A percentile compares a stretch with the other conserved stretches of the same genome.
Evolutionary conservation across 148 eudicot genomes (phyloP).

Genomic region (Salicornia ramosissima): DNA sequence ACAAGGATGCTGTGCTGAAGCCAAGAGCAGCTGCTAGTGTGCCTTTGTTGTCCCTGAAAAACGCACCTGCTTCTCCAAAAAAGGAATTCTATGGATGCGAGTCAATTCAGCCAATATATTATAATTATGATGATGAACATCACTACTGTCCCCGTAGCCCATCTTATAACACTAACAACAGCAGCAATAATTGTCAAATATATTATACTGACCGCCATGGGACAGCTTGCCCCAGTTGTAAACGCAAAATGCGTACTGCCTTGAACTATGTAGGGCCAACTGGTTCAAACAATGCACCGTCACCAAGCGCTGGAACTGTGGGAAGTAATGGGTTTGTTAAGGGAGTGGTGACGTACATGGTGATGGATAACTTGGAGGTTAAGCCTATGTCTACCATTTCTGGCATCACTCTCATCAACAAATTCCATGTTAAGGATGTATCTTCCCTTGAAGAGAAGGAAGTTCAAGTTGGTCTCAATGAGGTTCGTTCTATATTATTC

Average conservation of each 20-base stretch:
- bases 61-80: not conserved
- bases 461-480: conserved; percentile 18
- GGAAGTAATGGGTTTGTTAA: conserved; percentile 1
- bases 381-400: conserved; percentile 6
- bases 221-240: not conserved
- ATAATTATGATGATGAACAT: too few species aligned
- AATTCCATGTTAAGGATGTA: conserved; percentile 12
- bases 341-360: conserved; percentile 17
- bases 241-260: not conserved
- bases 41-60: conserved; percentile 9
- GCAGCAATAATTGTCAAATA: too few species aligned
- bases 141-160: too few species aligned
- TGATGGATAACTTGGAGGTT: conserved; percentile 22
- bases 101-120: too few species aligned
- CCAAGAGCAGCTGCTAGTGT: conserved; percentile 1
- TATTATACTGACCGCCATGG: not conserved
- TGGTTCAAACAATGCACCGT: not conserved
- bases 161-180: too few species aligned
- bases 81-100: not conserved
- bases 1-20: conserved; percentile 12
- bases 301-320: not conserved
- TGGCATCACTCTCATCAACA: conserved; percentile 4
- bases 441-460: conserved; percentile 14
- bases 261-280: not conserved
- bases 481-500: not conserved